Base-by-base conservation (phyloP, 257 asterid genomes). In the Coffea canephora region DNA sequence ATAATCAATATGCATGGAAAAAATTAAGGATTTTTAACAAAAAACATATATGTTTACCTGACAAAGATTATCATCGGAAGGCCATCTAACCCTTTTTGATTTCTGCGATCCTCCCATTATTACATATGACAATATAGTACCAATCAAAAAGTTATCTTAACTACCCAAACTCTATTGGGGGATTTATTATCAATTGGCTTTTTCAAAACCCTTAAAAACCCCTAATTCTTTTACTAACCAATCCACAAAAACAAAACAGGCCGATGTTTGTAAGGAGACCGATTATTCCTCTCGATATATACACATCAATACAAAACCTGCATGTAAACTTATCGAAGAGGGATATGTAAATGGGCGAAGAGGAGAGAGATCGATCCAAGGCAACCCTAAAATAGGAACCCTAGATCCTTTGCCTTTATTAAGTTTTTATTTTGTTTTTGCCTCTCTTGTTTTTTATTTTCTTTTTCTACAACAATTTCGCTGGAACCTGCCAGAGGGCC, bases 11-110 rank as follows among this genome's bases (percentile, higher is more conserved):
- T 73, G 73, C 73, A 50, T 23, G 39, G 55, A 66, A 65, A 82
- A 84, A 65, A 62, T 8, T 73, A 39, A 55, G 73, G 65, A 80
- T 71, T 83, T 79, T 81, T 83, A 43, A 68, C 62, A 43, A 80
- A 66, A 75, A 78, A 65, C 1, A 12, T 4, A 65, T 12, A 4
- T 65, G 82, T 85, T 72, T 92, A 95, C 98, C 99, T 95, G 99
- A 95, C 96, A 92, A 79, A 95, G 97, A 88, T 89, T 92, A 85
- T 86, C 94, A 89, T 91, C 98, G 79, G 98, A 84, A 77, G 99
- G 95, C 98, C 97, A 95, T 67, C 90, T 73, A 86, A 95, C 94
- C 89, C 87, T 89, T 89, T 93, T 93, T 85, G 96, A 88, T 87
- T 93, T 93, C 94, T 83, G 85, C 95, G 90, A 86, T 87, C 95